Percentiles rank a stretch among this genome's conserved stretches.
These are phyloP conservation scores for Brettanomyces naardenensis DNA, from an alignment of 805 yeast genomes.

Conservation along the genomic window DNA sequence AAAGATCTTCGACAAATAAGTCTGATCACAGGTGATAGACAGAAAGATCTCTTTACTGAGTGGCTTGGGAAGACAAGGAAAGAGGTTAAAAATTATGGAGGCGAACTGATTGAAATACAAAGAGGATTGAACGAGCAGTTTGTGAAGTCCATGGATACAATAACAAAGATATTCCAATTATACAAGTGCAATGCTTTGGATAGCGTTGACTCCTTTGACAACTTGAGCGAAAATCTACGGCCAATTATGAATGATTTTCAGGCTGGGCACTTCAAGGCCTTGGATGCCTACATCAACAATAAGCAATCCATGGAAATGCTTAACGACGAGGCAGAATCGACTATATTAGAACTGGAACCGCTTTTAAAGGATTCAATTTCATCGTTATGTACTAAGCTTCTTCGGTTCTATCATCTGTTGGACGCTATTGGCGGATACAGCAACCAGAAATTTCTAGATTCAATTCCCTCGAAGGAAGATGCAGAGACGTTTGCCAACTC, in stretches of 20 bases:
- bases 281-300: conserved; percentile 17
- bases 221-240: conserved; percentile 13
- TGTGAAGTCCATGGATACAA: conserved; percentile 19
- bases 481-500: conserved; percentile 8
- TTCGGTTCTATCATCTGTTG: conserved; percentile 17
- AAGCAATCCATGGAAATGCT: conserved; percentile 16
- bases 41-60: conserved; percentile 3
- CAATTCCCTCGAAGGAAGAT: conserved; percentile 22
- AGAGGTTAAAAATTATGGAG: background rate
- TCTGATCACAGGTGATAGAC: conserved; percentile 5
- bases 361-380: conserved; percentile 17
- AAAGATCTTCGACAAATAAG: conserved; percentile 6
- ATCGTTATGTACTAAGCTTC: conserved; percentile 15
- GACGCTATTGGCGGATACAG: conserved; percentile 16
- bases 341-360: conserved; percentile 19
- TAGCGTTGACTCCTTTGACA: conserved; percentile 8
- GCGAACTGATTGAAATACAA: conserved; percentile 3
- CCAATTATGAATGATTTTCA: conserved; percentile 14
- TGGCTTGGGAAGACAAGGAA: conserved; percentile 4
- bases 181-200: conserved; percentile 1
- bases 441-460: conserved; percentile 9
- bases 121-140: conserved; percentile 15
- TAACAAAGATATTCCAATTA: conserved; percentile 15
- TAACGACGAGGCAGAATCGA: conserved; percentile 15
- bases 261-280: conserved; percentile 10